Base-by-base conservation (phyloP, 1,139 yeast genomes). In the Taiozyma onychis region DNA sequence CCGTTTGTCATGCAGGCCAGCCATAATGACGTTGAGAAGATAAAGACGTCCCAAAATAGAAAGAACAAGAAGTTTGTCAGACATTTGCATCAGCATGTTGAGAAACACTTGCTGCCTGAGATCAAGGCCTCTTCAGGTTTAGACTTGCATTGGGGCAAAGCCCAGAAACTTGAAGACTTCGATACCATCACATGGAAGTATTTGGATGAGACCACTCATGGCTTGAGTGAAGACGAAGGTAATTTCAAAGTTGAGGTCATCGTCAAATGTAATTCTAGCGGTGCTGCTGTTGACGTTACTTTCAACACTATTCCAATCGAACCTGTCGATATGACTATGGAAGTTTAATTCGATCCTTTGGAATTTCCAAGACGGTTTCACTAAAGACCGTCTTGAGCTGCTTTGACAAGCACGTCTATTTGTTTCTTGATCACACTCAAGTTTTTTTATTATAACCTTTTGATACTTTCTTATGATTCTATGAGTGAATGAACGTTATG, bases 11-110 rank as follows among this genome's bases (percentile, higher is more conserved):
- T 85, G 67, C 77, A 78, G 58, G 85, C 80, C 57, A 77, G 85
- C 55, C 88, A 82, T 58, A 80, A 83, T 52, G 82, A 85, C 64
- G 78, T 82, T 51, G 93, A 85, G 51, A 84, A 83, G 66, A 79
- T 85, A 53, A 84, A 85, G 66, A 85, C 86, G 46, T 81, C 88
- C 48, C 80, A 78, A 73, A 85, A 85, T 69, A 81, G 84, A 52
- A 81, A 84, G 64, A 81, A 85, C 51, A 78, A 81, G 60, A 85
- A 85, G 68, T 85, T 84, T 65, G 82, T 80, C 59, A 77, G 93
- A 65, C 85, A 85, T 64, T 74, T 85, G 67, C 85, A 83, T 64
- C 91, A 85, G 66, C 93, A 85, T 61, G 74, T 85, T 50, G 80
- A 82, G 62, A 83, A 83, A 62, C 91, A 85, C 66, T 71, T 85